phyloP scores from a whole-genome alignment of 768 basidiomycete genomes.

The Podaxis rugospora region DNA sequence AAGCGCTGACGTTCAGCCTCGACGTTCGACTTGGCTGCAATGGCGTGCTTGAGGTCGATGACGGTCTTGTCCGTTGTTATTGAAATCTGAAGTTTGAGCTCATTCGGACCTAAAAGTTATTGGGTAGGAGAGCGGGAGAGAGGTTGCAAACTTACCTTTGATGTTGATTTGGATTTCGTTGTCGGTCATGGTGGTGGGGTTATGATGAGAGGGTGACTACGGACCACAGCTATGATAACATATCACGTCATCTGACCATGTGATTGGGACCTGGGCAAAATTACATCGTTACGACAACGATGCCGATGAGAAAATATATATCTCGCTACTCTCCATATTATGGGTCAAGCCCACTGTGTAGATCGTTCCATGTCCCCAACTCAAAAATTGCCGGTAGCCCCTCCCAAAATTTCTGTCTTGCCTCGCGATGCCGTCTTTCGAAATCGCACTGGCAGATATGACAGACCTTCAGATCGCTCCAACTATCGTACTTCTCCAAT shows the following conservation, averaged over 20 bases:
- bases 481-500: slow-evolving; percentile 31
- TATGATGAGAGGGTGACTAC: neutral
- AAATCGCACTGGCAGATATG: slow-evolving; percentile 24
- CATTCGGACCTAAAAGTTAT: slow-evolving; percentile 64
- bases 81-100: slow-evolving; percentile 87
- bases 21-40: slow-evolving; percentile 83
- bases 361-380: slow-evolving; percentile 34
- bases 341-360: slow-evolving; percentile 21
- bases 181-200: slow-evolving; percentile 45
- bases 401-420: slow-evolving; percentile 35
- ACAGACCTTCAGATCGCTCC: slow-evolving; percentile 29
- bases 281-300: no score
- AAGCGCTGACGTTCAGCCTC: slow-evolving; percentile 83
- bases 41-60: slow-evolving; percentile 83
- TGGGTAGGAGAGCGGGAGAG: neutral
- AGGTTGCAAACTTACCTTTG: slow-evolving; percentile 44
- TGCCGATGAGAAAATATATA: no score
- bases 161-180: slow-evolving; percentile 61
- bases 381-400: slow-evolving; percentile 30
- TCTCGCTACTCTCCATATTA: neutral
- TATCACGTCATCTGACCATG: slow-evolving; percentile 2
- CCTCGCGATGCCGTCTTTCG: slow-evolving; percentile 27
- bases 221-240: neutral
- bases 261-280: neutral
- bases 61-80: slow-evolving; percentile 84